Evolutionary conservation across 2,329 filamentous ascomycete genomes (phyloP).

Genomic region (Trichoderma sp.): DNA sequence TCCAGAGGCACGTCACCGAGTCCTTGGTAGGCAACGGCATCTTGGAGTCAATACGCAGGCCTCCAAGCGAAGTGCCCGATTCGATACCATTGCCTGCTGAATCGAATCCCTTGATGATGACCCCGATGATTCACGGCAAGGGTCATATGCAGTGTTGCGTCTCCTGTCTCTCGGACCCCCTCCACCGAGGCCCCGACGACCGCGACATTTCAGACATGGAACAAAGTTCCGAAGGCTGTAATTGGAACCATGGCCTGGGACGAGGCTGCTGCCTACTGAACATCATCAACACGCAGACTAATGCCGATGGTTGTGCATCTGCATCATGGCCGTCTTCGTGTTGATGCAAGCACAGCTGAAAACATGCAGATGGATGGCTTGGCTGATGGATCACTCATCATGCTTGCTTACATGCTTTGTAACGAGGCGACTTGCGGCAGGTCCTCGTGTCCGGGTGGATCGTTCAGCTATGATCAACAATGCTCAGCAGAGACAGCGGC

Average conservation of each 20-base stretch:
- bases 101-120: not conserved
- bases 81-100: slow-evolving; percentile 20
- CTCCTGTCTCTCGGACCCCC: not conserved
- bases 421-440: not conserved
- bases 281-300: not conserved
- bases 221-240: not conserved
- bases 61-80: slow-evolving; percentile 10
- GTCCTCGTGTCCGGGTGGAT: not conserved
- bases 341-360: slow-evolving; percentile 14
- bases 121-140: slow-evolving; percentile 8
- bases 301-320: not conserved
- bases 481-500: not conserved
- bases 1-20: slow-evolving; percentile 12
- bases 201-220: not conserved
- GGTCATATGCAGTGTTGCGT: not conserved
- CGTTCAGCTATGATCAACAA: slow-evolving; percentile 13
- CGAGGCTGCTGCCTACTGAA: slow-evolving; percentile 18
- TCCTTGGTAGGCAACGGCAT: slow-evolving; percentile 14
- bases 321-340: not conserved
- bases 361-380: not conserved
- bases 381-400: slow-evolving; percentile 10
- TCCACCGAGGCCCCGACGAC: slow-evolving; percentile 5
- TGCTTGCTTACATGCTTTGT: slow-evolving; percentile 20
- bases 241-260: slow-evolving; percentile 6
- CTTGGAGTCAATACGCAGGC: slow-evolving; percentile 17